Percentiles rank a stretch among this genome's conserved stretches.
Conservation (phyloP, 139 green algal species). For the Picochlorum sp. region DNA sequence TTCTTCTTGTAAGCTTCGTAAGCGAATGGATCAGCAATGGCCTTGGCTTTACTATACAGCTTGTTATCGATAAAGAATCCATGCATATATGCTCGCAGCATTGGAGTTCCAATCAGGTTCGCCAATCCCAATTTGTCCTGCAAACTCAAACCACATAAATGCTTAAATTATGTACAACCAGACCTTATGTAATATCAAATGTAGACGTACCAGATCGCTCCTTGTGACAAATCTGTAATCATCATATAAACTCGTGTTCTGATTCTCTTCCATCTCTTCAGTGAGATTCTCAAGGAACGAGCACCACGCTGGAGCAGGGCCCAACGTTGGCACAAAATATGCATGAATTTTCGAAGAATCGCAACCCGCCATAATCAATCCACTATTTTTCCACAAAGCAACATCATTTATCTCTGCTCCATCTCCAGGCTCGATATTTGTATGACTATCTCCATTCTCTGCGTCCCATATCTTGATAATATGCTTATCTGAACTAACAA, state of each 20-base stretch:
- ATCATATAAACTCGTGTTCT: constrained; percentile 75
- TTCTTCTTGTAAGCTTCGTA: constrained; percentile 83
- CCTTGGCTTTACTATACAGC: constrained; percentile 71
- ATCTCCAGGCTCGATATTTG: constrained; percentile 62
- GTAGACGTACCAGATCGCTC: constrained; percentile 17
- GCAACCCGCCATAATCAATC: constrained; percentile 51
- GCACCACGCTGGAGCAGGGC: constrained; percentile 88
- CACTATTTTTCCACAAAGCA: constrained; percentile 53
- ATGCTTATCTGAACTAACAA: constrained; percentile 78
- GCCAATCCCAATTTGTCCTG: constrained; percentile 75
- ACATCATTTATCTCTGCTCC: constrained; percentile 82
- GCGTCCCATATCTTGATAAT: constrained; percentile 79
- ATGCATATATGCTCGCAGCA: constrained; percentile 98
- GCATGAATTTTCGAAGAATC: constrained; percentile 51
- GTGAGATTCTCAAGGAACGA: constrained; percentile 92
- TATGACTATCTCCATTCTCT: constrained; percentile 46
- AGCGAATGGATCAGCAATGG: constrained; percentile 62
- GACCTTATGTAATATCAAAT: background rate
- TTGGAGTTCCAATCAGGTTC: constrained; percentile 79
- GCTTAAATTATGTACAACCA: background rate
- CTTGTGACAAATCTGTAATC: constrained; percentile 83
- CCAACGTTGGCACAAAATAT: constrained; percentile 89
- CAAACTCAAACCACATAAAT: no score
- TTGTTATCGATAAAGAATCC: constrained; percentile 95
- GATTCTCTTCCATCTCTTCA: constrained; percentile 90